Percentiles rank a stretch among this genome's conserved stretches.
Conservation (phyloP, 2,329 filamentous ascomycete genomes). For the Aureobasidium uvarum region DNA sequence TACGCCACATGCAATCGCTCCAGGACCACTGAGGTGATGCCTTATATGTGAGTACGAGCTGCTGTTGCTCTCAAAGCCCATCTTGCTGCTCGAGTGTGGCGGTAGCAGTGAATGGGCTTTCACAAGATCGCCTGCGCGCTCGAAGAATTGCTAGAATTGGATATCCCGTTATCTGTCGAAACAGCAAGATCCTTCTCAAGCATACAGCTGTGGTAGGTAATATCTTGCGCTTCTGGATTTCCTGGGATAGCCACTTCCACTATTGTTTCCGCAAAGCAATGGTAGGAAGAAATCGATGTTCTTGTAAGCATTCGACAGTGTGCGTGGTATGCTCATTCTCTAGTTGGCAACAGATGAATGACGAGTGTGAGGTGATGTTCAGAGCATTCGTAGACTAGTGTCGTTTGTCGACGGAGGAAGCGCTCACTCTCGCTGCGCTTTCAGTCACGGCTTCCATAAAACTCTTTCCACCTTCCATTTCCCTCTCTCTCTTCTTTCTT, state of each 20-base stretch:
- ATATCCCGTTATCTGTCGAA: not conserved
- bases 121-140: not conserved
- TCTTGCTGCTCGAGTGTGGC: not conserved
- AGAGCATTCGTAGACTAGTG: not conserved
- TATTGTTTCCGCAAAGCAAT: not conserved
- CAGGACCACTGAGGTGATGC: not conserved
- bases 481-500: not conserved
- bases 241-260: not conserved
- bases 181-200: not conserved
- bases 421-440: not conserved
- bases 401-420: not conserved
- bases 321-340: not conserved
- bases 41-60: not conserved
- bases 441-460: not conserved
- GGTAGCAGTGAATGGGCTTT: not conserved
- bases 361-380: not conserved
- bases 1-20: not conserved
- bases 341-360: not conserved
- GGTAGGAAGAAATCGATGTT: not conserved
- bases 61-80: not conserved
- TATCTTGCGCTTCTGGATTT: not conserved
- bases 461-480: not conserved
- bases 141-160: not conserved
- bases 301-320: no score
- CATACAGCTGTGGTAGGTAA: not conserved